phyloP scores from a whole-genome alignment of 192 early-diverging fungal genomes.

The Funneliformis geosporum region DNA sequence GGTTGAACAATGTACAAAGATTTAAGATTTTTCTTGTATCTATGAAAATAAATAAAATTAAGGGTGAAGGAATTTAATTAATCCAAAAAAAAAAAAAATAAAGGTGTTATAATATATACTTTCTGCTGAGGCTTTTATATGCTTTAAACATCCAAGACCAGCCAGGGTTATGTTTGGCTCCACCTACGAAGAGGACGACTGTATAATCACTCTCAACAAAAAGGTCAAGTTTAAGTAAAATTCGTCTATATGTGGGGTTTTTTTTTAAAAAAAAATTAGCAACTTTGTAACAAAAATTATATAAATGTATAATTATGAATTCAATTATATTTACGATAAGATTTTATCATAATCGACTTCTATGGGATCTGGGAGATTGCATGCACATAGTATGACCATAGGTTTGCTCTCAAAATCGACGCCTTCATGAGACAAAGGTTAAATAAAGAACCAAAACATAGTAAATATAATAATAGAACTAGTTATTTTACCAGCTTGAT shows the following conservation, averaged over 20 bases:
- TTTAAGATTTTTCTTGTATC: slow-evolving; percentile 94
- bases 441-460: background rate
- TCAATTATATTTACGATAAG: slow-evolving; percentile 56
- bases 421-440: slow-evolving; percentile 49
- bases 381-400: slow-evolving; percentile 80
- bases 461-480: too few species aligned
- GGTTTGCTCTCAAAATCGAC: slow-evolving; percentile 83
- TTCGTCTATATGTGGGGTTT: slow-evolving; percentile 35
- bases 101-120: slow-evolving; percentile 47
- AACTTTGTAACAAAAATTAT: slow-evolving; percentile 13
- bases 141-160: slow-evolving; percentile 85
- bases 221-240: slow-evolving; percentile 67
- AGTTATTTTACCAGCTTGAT: slow-evolving; percentile 32
- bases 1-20: slow-evolving; percentile 90
- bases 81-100: slow-evolving; percentile 1
- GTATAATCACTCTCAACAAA: slow-evolving; percentile 92
- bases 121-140: slow-evolving; percentile 78
- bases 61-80: slow-evolving; percentile 26
- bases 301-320: slow-evolving; percentile 41
- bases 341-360: slow-evolving; percentile 82
- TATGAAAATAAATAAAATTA: slow-evolving; percentile 20
- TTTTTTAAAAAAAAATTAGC: background rate
- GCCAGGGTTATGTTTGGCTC: slow-evolving; percentile 73
- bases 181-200: slow-evolving; percentile 83
- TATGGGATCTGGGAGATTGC: slow-evolving; percentile 84